Percentiles rank a stretch among this genome's conserved stretches.
These are phyloP conservation scores for Aquanectria penicillioides DNA, from an alignment of 2,329 filamentous ascomycete species.

Conservation along the genomic window DNA sequence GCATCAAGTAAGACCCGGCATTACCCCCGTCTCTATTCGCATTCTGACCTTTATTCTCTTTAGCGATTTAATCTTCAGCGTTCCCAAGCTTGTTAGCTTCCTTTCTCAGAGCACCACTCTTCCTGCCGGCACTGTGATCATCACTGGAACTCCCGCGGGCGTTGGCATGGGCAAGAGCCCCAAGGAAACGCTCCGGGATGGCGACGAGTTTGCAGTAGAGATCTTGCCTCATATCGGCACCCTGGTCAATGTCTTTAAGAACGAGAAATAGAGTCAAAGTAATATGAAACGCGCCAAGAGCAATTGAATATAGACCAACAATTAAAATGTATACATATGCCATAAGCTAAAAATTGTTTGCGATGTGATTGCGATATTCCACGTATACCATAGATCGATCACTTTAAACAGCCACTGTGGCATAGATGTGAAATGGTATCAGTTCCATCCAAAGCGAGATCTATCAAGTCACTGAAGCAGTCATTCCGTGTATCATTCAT, in stretches of 20 bases:
- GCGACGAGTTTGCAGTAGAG: conserved; percentile 64
- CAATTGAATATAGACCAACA: too few species aligned
- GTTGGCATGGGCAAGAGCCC: conserved; percentile 77
- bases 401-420: too few species aligned
- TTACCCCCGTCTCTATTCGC: too few species aligned
- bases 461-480: too few species aligned
- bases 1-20: conserved; percentile 37
- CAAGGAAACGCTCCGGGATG: conserved; percentile 73
- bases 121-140: conserved; percentile 70
- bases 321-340: too few species aligned
- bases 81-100: conserved; percentile 67
- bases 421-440: too few species aligned
- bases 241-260: conserved; percentile 48
- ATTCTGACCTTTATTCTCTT: not conserved
- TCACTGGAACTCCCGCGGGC: conserved; percentile 74
- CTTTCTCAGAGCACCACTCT: conserved; percentile 70
- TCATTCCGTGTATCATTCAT: not conserved
- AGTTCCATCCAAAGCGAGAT: too few species aligned
- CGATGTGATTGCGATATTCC: too few species aligned
- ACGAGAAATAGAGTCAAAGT: conserved; percentile 29
- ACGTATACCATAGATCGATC: too few species aligned
- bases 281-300: too few species aligned
- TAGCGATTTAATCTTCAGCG: conserved; percentile 70
- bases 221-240: conserved; percentile 55
- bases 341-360: too few species aligned